Evolutionary conservation across 495 filamentous ascomycete genomes (phyloP), one percentile per base, ranked within the genome.

Genomic region (Penicillium antarcticum): DNA sequence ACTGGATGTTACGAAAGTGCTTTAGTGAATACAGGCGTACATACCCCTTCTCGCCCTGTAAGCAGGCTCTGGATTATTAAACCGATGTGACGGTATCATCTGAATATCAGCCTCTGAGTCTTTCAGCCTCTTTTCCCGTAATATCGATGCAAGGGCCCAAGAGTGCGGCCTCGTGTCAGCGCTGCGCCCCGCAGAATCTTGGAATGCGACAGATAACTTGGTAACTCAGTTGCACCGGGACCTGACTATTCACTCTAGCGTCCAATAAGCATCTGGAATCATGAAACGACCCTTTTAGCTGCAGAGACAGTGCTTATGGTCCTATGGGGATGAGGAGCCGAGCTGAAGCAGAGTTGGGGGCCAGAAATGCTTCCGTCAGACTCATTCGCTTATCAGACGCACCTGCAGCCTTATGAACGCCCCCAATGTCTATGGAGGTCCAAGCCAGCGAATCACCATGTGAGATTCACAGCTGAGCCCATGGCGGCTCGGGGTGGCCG

Each of bases 1-100:
- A 60, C 54, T 67, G 62, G 62, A 60, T 68, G 58, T 62, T 57
- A 63, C 48, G 56, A 58, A 29, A 52, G 56, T 66, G 48, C 47
- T 62, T 68, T 60, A 63, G 65, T 64, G 52, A 61, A 63, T 66
- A 45, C 59, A 62, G 57, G 58, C 66, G 61, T 63, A 70, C 68
- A 68, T 69, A 70, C 59, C 62, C 64, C 45, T 54, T 53, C 37
- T 57, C 35, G 33, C 45, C 51, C 26, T 47, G 41, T 41, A 21
- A 51, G 14, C 17, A 29, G 14, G 37, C 39, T 48, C n/a, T 16
- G 29, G 16, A 21, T 23, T 42, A 11, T 34, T 42, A 21, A n/a
- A 19, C 26, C 47, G 31, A 49, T 49, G 38, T 41, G 26, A 49
- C 29, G 14, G 29, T 54, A 18, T 33, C 40, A 49, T 42, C 41